Conservation (phyloP, 2,329 filamentous ascomycete genomes). For the Chalaropsis ovoidea region DNA sequence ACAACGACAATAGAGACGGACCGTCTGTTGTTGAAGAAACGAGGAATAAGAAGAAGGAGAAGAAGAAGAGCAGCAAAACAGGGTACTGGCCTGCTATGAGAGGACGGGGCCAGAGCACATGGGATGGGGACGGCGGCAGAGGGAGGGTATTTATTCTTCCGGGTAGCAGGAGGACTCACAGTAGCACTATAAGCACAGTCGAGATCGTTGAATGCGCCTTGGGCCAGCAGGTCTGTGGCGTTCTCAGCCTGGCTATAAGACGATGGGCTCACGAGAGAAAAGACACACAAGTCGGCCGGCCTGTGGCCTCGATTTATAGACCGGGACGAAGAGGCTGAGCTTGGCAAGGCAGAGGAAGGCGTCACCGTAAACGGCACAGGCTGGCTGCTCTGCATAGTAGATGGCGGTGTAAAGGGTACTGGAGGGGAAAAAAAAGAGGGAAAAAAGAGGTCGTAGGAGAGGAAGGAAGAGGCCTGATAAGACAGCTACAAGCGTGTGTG, state of each 20-base stretch:
- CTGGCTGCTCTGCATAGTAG: background rate
- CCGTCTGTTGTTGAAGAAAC: background rate
- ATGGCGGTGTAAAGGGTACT: background rate
- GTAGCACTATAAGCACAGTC: background rate
- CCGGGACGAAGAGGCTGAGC: background rate
- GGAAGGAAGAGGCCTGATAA: background rate
- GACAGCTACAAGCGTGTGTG: background rate
- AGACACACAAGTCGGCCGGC: background rate
- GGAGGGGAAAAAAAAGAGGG: background rate
- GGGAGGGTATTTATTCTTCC: background rate
- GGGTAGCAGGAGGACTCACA: background rate
- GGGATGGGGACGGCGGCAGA: background rate
- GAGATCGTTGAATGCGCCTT: background rate
- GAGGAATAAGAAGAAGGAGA: background rate
- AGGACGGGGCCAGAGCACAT: background rate
- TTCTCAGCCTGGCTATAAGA: background rate
- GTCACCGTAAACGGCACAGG: background rate
- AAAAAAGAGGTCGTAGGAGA: background rate
- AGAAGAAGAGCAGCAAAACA: background rate
- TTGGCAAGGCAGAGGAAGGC: background rate
- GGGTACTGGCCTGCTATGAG: background rate
- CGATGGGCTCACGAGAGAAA: background rate
- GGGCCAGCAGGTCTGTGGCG: background rate
- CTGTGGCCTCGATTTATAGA: constrained; percentile 11
- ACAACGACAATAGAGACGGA: background rate